Evolutionary conservation across 805 yeast species (phyloP).

Genomic region (Ogataea minuta): DNA sequence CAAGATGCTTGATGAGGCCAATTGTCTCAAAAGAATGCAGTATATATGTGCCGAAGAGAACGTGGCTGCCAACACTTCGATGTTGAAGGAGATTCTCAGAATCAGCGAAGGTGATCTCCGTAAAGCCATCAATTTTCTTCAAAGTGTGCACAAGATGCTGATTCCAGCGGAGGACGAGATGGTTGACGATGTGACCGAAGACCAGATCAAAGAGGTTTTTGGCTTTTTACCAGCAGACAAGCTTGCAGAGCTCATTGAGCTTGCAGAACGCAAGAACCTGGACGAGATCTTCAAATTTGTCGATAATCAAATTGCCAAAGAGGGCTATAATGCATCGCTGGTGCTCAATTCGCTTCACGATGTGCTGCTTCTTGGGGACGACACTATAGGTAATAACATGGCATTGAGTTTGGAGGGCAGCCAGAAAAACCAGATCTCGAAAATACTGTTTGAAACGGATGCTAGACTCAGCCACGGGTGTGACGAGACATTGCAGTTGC

Average conservation of each 20-base stretch:
- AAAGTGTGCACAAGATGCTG: conserved; percentile 70
- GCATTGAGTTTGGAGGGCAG: conserved; percentile 54
- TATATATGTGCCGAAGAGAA: conserved; percentile 54
- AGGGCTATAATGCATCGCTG: conserved; percentile 34
- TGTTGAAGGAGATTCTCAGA: conserved; percentile 59
- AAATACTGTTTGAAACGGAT: conserved; percentile 71
- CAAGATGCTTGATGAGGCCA: conserved; percentile 65
- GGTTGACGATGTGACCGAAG: conserved; percentile 19
- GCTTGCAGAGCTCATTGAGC: conserved; percentile 19
- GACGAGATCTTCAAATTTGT: conserved; percentile 27
- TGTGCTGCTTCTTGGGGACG: conserved; percentile 30
- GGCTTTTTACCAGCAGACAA: conserved; percentile 32
- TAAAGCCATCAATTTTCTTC: conserved; percentile 86
- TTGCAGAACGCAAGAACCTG: conserved; percentile 23
- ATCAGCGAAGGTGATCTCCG: conserved; percentile 89
- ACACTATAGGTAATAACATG: conserved; percentile 33
- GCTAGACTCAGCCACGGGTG: conserved; percentile 76
- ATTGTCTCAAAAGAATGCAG: conserved; percentile 67
- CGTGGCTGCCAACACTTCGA: conserved; percentile 46
- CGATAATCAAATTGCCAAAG: conserved; percentile 28
- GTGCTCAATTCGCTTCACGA: conserved; percentile 34
- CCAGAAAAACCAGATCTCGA: conserved; percentile 65
- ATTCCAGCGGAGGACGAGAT: conserved; percentile 28
- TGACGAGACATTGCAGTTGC: conserved; percentile 80
- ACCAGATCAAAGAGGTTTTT: conserved; percentile 31